Conservation (phyloP, 2,329 filamentous ascomycete species). For the Cryphonectria japonica region DNA sequence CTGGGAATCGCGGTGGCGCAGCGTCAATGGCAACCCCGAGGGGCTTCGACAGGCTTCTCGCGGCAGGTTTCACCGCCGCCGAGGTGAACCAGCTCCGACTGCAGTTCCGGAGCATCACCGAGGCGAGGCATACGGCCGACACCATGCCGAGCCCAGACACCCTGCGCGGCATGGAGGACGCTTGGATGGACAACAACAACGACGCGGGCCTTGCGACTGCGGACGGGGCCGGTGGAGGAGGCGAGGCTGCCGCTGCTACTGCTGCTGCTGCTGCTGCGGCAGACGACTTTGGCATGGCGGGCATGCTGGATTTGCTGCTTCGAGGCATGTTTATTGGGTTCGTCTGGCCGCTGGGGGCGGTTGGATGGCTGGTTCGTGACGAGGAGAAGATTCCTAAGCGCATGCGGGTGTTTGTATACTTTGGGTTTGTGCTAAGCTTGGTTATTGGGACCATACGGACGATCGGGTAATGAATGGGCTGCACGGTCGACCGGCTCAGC, state of each 20-base stretch:
- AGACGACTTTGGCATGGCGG: slow-evolving; percentile 50
- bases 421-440: slow-evolving; percentile 80
- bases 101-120: slow-evolving; percentile 86
- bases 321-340: slow-evolving; percentile 91
- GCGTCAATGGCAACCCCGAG: slow-evolving; percentile 59
- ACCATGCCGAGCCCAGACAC: slow-evolving; percentile 81
- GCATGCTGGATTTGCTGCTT: slow-evolving; percentile 80
- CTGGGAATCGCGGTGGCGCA: slow-evolving; percentile 37
- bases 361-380: slow-evolving; percentile 84
- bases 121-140: slow-evolving; percentile 81
- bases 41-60: slow-evolving; percentile 86
- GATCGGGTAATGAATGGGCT: slow-evolving; percentile 33
- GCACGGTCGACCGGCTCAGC: background rate
- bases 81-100: slow-evolving; percentile 85
- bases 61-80: slow-evolving; percentile 77
- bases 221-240: slow-evolving; percentile 34
- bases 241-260: slow-evolving; percentile 43
- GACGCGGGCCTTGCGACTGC: slow-evolving; percentile 43
- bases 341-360: slow-evolving; percentile 87
- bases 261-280: slow-evolving; percentile 56
- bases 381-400: slow-evolving; percentile 85
- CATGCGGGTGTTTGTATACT: slow-evolving; percentile 83
- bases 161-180: slow-evolving; percentile 79
- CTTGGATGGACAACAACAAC: slow-evolving; percentile 79
- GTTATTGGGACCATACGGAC: slow-evolving; percentile 70